phyloP scores from a whole-genome alignment of 805 yeast genomes.

The Pichia cabralensis region DNA sequence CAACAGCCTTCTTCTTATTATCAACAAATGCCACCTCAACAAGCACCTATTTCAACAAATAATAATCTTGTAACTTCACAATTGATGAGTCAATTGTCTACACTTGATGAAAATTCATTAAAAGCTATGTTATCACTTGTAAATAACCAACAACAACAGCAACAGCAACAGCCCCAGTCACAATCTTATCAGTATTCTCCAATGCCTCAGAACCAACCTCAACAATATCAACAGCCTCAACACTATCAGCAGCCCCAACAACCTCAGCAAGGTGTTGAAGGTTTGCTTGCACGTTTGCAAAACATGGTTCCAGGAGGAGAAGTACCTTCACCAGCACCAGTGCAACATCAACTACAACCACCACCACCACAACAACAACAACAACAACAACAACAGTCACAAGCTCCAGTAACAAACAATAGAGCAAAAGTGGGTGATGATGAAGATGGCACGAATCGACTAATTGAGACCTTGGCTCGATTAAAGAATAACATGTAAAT shows the following conservation, averaged over 20 bases:
- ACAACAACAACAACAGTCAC: slow-evolving; percentile 4
- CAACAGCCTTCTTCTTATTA: slow-evolving; percentile 1
- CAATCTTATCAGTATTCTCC: slow-evolving; percentile 9
- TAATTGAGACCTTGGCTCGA: slow-evolving; percentile 29
- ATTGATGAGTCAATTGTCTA: slow-evolving; percentile 16
- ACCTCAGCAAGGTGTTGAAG: too few species aligned
- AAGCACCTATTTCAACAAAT: slow-evolving; percentile 16
- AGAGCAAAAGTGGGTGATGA: slow-evolving; percentile 1
- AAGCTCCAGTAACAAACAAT: slow-evolving; percentile 1
- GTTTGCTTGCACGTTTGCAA: too few species aligned
- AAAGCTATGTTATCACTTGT: slow-evolving; percentile 25
- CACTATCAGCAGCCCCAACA: background rate
- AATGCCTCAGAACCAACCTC: background rate
- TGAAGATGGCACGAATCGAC: slow-evolving; percentile 23
- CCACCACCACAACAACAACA: slow-evolving; percentile 12
- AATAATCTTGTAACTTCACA: slow-evolving; percentile 5
- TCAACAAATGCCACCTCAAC: slow-evolving; percentile 2
- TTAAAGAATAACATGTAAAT: slow-evolving; percentile 27
- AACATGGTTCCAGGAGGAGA: too few species aligned
- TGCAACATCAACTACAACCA: too few species aligned
- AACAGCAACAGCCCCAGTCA: slow-evolving; percentile 6
- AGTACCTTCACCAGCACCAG: too few species aligned
- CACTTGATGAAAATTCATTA: slow-evolving; percentile 25
- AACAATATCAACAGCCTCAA: background rate
- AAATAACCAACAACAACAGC: slow-evolving; percentile 13